Conservation (phyloP, 768 basidiomycete genomes). For the Hirschioporus abietinus region DNA sequence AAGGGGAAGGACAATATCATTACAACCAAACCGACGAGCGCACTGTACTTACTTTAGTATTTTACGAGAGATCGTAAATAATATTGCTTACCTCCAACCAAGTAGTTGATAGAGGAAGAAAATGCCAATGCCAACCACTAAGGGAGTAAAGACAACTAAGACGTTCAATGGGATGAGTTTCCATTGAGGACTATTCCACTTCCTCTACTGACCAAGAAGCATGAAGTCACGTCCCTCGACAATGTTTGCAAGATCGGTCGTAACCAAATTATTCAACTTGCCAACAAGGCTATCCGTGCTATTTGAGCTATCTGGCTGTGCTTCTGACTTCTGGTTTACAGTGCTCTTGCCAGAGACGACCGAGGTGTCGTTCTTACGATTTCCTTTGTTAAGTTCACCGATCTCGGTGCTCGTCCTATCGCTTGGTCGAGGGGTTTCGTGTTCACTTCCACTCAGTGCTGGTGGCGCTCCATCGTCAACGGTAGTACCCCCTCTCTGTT, state of each 20-base stretch:
- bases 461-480: slow-evolving; percentile 11
- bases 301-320: background rate
- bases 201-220: slow-evolving; percentile 18
- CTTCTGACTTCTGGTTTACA: background rate
- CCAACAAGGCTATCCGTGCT: slow-evolving; percentile 28
- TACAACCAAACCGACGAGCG: slow-evolving; percentile 35
- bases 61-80: background rate
- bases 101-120: slow-evolving; percentile 29
- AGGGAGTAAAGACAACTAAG: slow-evolving; percentile 11
- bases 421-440: slow-evolving; percentile 9
- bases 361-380: slow-evolving; percentile 5
- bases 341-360: slow-evolving; percentile 5
- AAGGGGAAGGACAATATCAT: slow-evolving; percentile 37
- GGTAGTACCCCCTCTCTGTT: slow-evolving; percentile 9
- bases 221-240: slow-evolving; percentile 32
- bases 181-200: background rate
- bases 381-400: slow-evolving; percentile 4
- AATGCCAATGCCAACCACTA: slow-evolving; percentile 30
- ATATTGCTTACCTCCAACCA: slow-evolving; percentile 18
- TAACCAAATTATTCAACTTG: slow-evolving; percentile 38
- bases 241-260: slow-evolving; percentile 34
- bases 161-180: background rate
- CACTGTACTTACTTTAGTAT: slow-evolving; percentile 19
- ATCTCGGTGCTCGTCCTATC: background rate
- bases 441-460: background rate